Conservation (phyloP, 2,329 filamentous ascomycete genomes). For the Diaporthe velutina region DNA sequence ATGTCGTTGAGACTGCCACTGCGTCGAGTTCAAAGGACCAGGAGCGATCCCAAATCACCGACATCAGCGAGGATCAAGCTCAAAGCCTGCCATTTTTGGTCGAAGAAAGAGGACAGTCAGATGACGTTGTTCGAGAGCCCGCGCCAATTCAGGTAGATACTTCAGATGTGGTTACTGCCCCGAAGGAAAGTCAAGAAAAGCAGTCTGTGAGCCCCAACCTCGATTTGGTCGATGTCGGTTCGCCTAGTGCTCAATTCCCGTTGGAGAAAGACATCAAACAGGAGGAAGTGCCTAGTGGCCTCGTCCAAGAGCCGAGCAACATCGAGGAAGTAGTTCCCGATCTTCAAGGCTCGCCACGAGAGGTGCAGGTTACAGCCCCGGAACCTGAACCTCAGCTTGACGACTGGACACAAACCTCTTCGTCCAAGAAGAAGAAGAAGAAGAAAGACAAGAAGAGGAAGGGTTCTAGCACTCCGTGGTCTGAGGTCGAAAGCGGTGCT, state of each 20-base stretch:
- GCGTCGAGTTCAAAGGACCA: not conserved
- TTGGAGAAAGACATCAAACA: not conserved
- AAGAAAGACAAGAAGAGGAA: conserved; percentile 52
- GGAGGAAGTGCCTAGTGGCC: not conserved
- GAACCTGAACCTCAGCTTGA: conserved; percentile 39
- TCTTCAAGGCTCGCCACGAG: not conserved
- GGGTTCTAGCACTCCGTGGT: conserved; percentile 41
- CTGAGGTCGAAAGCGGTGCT: conserved; percentile 31
- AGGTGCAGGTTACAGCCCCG: not conserved
- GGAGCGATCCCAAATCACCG: not conserved
- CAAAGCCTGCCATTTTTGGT: not conserved
- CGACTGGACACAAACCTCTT: conserved; percentile 44
- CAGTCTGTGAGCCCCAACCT: not conserved
- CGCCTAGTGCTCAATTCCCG: not conserved
- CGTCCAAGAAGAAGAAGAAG: conserved; percentile 47
- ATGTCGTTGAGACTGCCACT: not conserved
- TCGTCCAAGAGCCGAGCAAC: not conserved
- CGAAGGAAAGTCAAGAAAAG: conserved; percentile 9
- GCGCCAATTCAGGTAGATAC: not conserved
- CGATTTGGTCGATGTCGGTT: not conserved
- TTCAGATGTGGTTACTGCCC: not conserved
- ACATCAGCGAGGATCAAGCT: not conserved
- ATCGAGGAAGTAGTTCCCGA: not conserved
- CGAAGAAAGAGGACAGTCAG: not conserved
- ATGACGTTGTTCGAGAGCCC: not conserved